Base-by-base conservation (phyloP, 179 eudicot species). In the Kewa caespitosa region DNA sequence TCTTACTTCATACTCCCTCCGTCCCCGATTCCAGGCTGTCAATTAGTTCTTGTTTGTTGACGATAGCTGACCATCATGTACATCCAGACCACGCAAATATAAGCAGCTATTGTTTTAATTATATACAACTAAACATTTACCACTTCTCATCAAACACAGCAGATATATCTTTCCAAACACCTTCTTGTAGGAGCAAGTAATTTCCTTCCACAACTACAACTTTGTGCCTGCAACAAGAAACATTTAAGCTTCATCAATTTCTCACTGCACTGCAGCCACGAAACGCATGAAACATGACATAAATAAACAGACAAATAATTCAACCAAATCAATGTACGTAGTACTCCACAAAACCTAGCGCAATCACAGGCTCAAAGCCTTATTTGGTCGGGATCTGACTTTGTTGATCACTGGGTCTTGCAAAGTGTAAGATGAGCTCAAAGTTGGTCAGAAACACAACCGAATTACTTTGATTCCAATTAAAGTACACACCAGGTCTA, bases 151-250 rank as follows among this genome's bases (percentile, higher is more conserved):
- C 94, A 62, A 95, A 91, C 79, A 87, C 64, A 1, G 84, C 63
- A 73, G 98, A 93, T 81, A 95, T 71, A 59, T 90, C 97, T 46
- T 82, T 88, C 99, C 99, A 95, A 30, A 74, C 80, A 76, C 87
- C 94, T 36, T 91, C 91, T 70, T 91, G 90, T 37, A 95, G 81
- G 36, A 95, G 80, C 87, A 95, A 77, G 87, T 95, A 95, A 83
- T 90, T 93, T 66, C 99, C 99, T 84, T 95, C 99, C 52, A 91
- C 94, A 74, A 95, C 84, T 75, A 95, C 96, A 76, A 95, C 85
- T 80, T 95, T 95, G 87, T 95, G 98, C 89, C 99, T 95, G 92
- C 77, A 80, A 48, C 22, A 42, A 79, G 43, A 42, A 38, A 72
- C 28, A 25, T 48, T 33, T 66, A 72, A 17, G 28, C 33, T 36